Conservation (phyloP, 208 protist genomes). For the Herpetomonas samuelpessoai region DNA sequence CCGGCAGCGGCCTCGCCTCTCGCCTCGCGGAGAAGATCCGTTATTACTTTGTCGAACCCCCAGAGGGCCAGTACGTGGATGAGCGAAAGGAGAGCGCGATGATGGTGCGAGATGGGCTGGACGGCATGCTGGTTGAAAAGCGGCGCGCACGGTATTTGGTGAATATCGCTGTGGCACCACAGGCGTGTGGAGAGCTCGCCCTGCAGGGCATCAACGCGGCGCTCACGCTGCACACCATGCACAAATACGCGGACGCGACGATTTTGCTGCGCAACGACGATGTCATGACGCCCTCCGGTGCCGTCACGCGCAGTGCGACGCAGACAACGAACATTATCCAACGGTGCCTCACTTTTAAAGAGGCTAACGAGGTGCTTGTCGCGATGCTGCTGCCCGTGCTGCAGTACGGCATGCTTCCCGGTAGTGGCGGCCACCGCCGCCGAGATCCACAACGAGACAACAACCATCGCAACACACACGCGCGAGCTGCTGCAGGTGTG, state of each 20-base stretch:
- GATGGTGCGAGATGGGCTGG: conserved; percentile 61
- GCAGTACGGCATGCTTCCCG: conserved; percentile 34
- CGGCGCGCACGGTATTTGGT: conserved; percentile 67
- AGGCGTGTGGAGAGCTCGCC: conserved; percentile 63
- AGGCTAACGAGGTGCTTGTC: conserved; percentile 81
- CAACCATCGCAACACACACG: too few species aligned
- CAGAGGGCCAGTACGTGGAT: conserved; percentile 17
- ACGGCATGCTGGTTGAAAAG: conserved; percentile 69
- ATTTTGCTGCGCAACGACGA: conserved; percentile 85
- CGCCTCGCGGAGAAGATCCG: conserved; percentile 77
- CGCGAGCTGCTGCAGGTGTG: conserved; percentile 25
- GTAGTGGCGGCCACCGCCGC: conserved; percentile 13
- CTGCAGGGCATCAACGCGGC: conserved; percentile 77
- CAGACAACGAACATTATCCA: conserved; percentile 24
- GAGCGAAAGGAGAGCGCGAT: conserved; percentile 54
- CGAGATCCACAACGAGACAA: too few species aligned
- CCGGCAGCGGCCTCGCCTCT: conserved; percentile 79
- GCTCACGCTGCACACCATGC: conserved; percentile 65
- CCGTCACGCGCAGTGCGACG: conserved; percentile 17
- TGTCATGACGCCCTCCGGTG: conserved; percentile 17
- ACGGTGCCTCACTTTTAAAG: conserved; percentile 70
- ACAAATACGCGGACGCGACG: conserved; percentile 55
- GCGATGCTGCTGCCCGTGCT: conserved; percentile 71
- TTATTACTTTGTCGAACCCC: conserved; percentile 75
- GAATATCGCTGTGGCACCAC: conserved; percentile 67